Evolutionary conservation across 164 flowering plant genomes (phyloP).

Genomic region (Amborella trichopoda): DNA sequence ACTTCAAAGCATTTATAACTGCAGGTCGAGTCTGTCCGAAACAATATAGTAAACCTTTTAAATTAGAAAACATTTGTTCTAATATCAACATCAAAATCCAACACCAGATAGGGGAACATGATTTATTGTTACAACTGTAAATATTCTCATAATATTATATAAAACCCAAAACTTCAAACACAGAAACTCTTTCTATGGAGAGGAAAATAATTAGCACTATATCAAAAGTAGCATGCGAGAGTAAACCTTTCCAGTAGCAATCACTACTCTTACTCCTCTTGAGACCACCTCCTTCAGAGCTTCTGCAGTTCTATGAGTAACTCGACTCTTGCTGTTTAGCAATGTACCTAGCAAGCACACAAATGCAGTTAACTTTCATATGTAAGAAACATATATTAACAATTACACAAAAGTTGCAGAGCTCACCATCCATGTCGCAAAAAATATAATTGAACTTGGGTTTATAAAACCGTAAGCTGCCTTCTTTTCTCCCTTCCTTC

Average conservation of each 20-base stretch:
- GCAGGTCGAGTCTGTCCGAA: conserved; percentile 68
- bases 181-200: too few relatives aligned
- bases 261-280: conserved; percentile 77
- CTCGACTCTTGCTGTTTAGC: conserved; percentile 77
- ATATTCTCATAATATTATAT: too few relatives aligned
- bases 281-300: conserved; percentile 77
- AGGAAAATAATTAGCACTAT: too few relatives aligned
- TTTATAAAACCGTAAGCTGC: conserved; percentile 70
- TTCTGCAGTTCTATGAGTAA: conserved; percentile 42
- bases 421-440: conserved; percentile 98
- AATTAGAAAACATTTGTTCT: too few relatives aligned
- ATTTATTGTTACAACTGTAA: too few relatives aligned
- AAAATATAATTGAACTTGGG: conserved; percentile 84
- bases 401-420: neutral
- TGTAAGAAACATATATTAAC: too few relatives aligned
- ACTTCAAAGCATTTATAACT: conserved; percentile 41
- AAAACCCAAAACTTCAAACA: too few relatives aligned
- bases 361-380: neutral
- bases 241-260: conserved; percentile 95
- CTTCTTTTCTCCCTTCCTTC: conserved; percentile 76
- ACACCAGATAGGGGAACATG: too few relatives aligned
- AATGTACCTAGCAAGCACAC: conserved; percentile 57
- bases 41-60: too few relatives aligned
- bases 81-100: too few relatives aligned
- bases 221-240: too few relatives aligned